Base-by-base conservation (phyloP, 2,329 filamentous ascomycete genomes). In the Sarocladium kiliense region DNA sequence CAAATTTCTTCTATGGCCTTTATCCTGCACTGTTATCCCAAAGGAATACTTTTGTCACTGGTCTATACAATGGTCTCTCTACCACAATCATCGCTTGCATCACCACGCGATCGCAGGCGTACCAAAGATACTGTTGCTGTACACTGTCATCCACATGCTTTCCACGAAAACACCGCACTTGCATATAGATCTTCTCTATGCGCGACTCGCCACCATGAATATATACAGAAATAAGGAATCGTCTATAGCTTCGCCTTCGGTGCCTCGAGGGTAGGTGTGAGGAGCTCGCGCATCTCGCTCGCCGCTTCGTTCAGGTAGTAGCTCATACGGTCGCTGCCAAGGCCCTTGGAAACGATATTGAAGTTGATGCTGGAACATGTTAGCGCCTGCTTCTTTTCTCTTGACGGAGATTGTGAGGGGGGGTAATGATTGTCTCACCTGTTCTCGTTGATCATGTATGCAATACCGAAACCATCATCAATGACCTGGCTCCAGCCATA, bases 371-470 rank as follows among this genome's bases (percentile, higher is more conserved):
- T 96, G 27, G 27, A 39, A 16, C 14, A 41, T 36, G 57, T 65
- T 59, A 58, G 55, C 19, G 12, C n/a, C 19, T 27, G 19, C 11
- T n/a, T 12, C 11, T 2, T 3, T 21, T 23, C 4, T n/a, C n/a
- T n/a, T n/a, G n/a, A n/a, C n/a, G n/a, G 45, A 39, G 26, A 25
- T 3, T 34, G 27, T 42, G 27, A 11, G 18, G 37, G 55, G 16
- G 3, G 27, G 16, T 2, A 27, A 23, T n/a, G 14, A 41, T 19
- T 12, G 42, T 66, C 77, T 71, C 68, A 90, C 87, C 85, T 92
- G 73, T 97, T 96, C 80, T 97, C 93, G 70, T 99, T 99, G 71
- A 99, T 97, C 94, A 99, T 99, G 71, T 99, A 99, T 37, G 94
- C 94, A 68, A 99, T 96, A 61, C 94, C 94, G 74, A 94, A 99